Evolutionary conservation across 495 filamentous ascomycete species (phyloP).

Genomic region (Parachaetomium inaequale): DNA sequence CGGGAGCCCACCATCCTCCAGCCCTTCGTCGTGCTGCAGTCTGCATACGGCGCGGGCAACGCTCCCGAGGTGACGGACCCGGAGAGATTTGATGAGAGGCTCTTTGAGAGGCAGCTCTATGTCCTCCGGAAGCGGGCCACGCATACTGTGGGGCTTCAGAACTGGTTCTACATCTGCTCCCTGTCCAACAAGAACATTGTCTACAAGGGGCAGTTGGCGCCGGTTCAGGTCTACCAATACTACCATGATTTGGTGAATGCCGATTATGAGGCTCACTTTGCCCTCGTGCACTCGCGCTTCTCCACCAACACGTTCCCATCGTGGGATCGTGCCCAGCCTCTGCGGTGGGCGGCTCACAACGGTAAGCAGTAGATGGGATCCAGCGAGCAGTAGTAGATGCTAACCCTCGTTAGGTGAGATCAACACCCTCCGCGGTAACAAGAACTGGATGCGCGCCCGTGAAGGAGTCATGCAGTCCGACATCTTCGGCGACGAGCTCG

Average conservation of each 20-base stretch:
- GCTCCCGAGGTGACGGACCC: constrained; percentile 76
- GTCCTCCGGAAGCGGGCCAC: constrained; percentile 92
- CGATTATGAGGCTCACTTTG: constrained; percentile 97
- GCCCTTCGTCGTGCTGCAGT: constrained; percentile 87
- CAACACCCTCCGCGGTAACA: constrained; percentile 97
- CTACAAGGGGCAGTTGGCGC: constrained; percentile 97
- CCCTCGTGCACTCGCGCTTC: constrained; percentile 95
- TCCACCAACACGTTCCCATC: constrained; percentile 99
- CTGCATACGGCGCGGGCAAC: constrained; percentile 81
- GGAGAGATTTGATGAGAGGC: constrained; percentile 74
- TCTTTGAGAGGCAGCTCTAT: constrained; percentile 92
- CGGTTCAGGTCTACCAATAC: constrained; percentile 98
- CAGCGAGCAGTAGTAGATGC: constrained; percentile 21
- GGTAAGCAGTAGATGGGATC: constrained; percentile 50
- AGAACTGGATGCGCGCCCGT: constrained; percentile 99
- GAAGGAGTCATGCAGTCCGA: constrained; percentile 94
- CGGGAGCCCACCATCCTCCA: constrained; percentile 93
- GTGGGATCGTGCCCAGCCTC: constrained; percentile 96
- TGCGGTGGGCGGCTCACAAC: constrained; percentile 98
- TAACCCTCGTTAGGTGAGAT: constrained; percentile 68
- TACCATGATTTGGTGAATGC: constrained; percentile 97
- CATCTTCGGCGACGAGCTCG: constrained; percentile 89
- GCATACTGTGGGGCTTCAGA: constrained; percentile 89
- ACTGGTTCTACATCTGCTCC: constrained; percentile 99
- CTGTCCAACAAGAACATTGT: constrained; percentile 98